Base-by-base conservation (phyloP, 2,329 filamentous ascomycete species). In the Aspergillus flavus region DNA sequence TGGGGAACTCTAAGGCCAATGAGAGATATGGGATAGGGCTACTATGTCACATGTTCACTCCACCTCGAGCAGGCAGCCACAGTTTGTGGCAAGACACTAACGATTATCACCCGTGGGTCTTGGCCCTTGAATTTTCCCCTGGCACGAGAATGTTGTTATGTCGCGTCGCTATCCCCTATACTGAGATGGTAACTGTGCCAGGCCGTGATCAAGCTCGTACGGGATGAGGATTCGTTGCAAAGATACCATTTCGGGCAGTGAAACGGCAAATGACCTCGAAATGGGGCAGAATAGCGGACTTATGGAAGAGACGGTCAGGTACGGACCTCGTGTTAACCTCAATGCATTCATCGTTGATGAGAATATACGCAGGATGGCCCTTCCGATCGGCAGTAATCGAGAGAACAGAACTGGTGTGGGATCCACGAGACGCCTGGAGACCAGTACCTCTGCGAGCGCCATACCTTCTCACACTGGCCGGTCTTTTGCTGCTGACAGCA, bases 401-500 rank as follows among this genome's bases (percentile, higher is more conserved):
- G 21, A 23, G 21, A 45, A 23, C 11, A 23, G 43, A 23, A 16
- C 43, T 6, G 19, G n/a, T 16, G n/a, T 45, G n/a, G 43, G n/a
- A 23, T 45, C n/a, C 43, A 23, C 4, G n/a, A 52, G 19, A 52
- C 19, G 57, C 28, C 19, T 59, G 58, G 58, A 52, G 58, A 28
- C 58, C 58, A n/a, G 36, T 39, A 7, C 32, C 58, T 12, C 50
- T 70, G 39, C 61, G 63, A 34, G 55, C 60, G 4, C 60, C 59
- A 10, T 70, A 59, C 57, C 57, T 70, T 9, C 34, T 64, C 56
- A 57, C 39, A 2, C 21, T 68, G 14, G 61, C 64, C n/a, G 41
- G 32, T 19, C 41, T 66, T 30, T 63, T 68, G 45, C 41, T 68
- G n/a, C 45, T 63, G 19, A 61, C 66, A 58, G 28, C 61, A 9